Evolutionary conservation across 2,329 filamentous ascomycete species (phyloP), one percentile per base, ranked within the genome.

Genomic region (Parastagonospora avenae): DNA sequence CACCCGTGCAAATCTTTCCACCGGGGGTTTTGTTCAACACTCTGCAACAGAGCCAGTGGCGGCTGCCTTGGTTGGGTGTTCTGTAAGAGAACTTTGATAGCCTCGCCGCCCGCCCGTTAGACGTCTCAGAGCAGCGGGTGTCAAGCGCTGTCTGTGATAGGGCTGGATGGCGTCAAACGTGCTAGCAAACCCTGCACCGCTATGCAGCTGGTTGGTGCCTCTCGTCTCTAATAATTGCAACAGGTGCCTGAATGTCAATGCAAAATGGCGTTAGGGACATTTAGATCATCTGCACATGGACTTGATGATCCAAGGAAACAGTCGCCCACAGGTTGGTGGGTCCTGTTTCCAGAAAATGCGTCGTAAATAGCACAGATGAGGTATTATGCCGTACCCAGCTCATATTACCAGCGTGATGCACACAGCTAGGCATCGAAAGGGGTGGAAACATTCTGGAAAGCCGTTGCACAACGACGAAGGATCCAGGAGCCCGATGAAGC

Each of bases 321-420:
- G 43, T 46, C 48, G 39, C 48, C 39, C 31, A 54, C 48, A 43
- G 27, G 42, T 35, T 35, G 45, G 52, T 53, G 47, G 49, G 37
- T 45, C 50, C 16, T 40, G 44, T 33, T 59, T 50, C 53, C 52
- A 53, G 52, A 55, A 50, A 53, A 41, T 46, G 50, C 45, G n/a
- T 44, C 38, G 46, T 32, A 38, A 48, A 47, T 48, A 48, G 50
- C 59, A 69, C 19, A 67, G 64, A 64, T 64, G 64, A 64, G 46
- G 52, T 48, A 31, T 48, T 60, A 58, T 60, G 48, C 44, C 58
- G 37, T 52, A 48, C 61, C 59, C 52, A 57, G 51, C 46, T 60
- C 57, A 64, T 60, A 60, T 52, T 29, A 58, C 53, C 49, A 47
- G 42, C 27, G 32, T 40, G 41, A 46, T 54, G 37, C 49, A 38